phyloP scores from a whole-genome alignment of 164 flowering plant genomes.

The Berberis vulgaris region DNA sequence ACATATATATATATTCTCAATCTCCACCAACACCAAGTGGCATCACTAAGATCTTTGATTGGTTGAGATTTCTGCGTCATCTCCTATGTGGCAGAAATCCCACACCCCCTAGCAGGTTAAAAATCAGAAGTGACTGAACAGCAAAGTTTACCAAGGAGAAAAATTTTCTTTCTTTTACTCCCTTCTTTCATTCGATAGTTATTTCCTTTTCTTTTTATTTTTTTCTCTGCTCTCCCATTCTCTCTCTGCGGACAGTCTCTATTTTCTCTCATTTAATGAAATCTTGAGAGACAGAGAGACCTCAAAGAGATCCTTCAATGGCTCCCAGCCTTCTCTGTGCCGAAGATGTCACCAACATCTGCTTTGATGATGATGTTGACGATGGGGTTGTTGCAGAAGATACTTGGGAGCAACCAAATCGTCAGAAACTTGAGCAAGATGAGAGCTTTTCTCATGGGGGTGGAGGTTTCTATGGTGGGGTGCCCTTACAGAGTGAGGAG shows the following conservation, averaged over 20 bases:
- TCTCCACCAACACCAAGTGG: too few species aligned
- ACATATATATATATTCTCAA: too few species aligned
- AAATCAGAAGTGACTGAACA: too few species aligned
- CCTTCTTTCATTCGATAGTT: too few species aligned
- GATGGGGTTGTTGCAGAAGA: slow-evolving; percentile 18
- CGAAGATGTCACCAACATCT: slow-evolving; percentile 39
- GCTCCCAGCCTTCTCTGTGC: slow-evolving; percentile 67
- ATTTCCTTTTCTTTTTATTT: neutral
- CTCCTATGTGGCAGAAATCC: too few species aligned
- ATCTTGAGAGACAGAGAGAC: neutral
- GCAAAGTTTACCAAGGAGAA: too few species aligned
- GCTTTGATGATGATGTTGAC: slow-evolving; percentile 26
- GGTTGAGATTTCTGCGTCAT: too few species aligned
- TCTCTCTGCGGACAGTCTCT: neutral
- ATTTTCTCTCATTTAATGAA: neutral
- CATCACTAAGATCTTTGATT: too few species aligned
- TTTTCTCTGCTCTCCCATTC: neutral
- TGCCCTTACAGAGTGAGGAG: slow-evolving; percentile 55
- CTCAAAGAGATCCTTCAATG: slow-evolving; percentile 25
- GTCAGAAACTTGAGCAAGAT: slow-evolving; percentile 17
- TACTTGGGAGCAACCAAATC: slow-evolving; percentile 11
- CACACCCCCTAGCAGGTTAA: too few species aligned
- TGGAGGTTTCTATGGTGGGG: slow-evolving; percentile 16
- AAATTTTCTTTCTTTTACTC: too few species aligned
- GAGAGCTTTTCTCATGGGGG: slow-evolving; percentile 22